Evolutionary conservation across 805 yeast genomes (phyloP).

Genomic region (Monosporozyma siamensis): DNA sequence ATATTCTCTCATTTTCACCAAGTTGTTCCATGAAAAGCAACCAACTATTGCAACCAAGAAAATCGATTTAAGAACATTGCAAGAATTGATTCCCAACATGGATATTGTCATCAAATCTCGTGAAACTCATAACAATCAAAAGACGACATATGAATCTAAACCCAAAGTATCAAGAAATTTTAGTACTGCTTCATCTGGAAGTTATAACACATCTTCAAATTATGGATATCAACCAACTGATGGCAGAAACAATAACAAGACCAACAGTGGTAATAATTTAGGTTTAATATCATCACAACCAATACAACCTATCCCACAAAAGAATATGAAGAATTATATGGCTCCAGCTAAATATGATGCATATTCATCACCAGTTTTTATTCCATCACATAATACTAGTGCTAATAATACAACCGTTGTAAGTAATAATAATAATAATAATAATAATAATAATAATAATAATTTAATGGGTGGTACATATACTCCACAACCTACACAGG

Average conservation of each 20-base stretch:
- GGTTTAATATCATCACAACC: neutral
- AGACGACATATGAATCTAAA: neutral
- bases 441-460: neutral
- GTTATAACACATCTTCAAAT: neutral
- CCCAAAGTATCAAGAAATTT: neutral
- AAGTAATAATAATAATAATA: too few species aligned
- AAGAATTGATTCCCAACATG: slow-evolving; percentile 12
- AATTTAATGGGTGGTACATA: neutral
- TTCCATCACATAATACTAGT: slow-evolving; percentile 12
- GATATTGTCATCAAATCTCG: neutral
- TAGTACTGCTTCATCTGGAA: neutral
- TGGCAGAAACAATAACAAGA: neutral
- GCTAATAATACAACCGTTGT: slow-evolving; percentile 1
- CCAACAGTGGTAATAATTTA: neutral
- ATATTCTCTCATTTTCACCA: slow-evolving; percentile 19
- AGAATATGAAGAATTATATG: slow-evolving; percentile 3
- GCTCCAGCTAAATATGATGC: slow-evolving; percentile 16
- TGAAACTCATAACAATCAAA: neutral
- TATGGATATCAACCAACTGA: neutral
- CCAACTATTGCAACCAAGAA: slow-evolving; percentile 11
- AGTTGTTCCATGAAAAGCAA: slow-evolving; percentile 15
- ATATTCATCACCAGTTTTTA: slow-evolving; percentile 18
- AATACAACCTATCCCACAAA: slow-evolving; percentile 7
- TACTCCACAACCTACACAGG: slow-evolving; percentile 1
- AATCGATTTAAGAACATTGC: slow-evolving; percentile 9